phyloP scores from a whole-genome alignment of 116 monocot species.

The Zostera marina region DNA sequence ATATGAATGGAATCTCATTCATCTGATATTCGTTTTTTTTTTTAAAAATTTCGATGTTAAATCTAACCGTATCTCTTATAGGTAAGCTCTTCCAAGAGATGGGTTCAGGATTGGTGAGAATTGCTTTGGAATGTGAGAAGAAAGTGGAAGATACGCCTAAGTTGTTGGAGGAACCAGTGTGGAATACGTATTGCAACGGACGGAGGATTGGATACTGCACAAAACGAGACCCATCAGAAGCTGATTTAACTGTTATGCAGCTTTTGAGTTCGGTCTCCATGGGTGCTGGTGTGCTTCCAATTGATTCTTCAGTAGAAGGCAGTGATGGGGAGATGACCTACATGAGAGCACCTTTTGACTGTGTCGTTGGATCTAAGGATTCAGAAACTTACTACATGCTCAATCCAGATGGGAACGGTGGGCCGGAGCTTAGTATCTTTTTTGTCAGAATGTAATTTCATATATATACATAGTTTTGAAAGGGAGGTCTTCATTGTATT shows the following conservation, averaged over 20 bases:
- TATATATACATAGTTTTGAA: neutral
- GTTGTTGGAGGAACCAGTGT: slow-evolving; percentile 66
- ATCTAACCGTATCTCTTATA: neutral
- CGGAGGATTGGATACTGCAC: slow-evolving; percentile 45
- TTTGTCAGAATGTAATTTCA: slow-evolving; percentile 60
- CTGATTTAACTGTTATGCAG: slow-evolving; percentile 64
- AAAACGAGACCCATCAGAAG: slow-evolving; percentile 42
- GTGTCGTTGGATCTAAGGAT: slow-evolving; percentile 65
- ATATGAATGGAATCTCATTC: too few species aligned
- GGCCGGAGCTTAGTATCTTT: slow-evolving; percentile 83
- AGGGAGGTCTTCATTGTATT: neutral
- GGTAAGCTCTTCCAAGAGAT: slow-evolving; percentile 74
- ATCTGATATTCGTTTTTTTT: too few species aligned
- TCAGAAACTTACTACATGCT: slow-evolving; percentile 96
- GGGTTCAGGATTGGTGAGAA: slow-evolving; percentile 55
- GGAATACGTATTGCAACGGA: slow-evolving; percentile 72
- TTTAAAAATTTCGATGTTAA: too few species aligned
- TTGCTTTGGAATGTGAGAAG: slow-evolving; percentile 93
- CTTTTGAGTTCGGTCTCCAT: slow-evolving; percentile 62
- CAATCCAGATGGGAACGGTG: slow-evolving; percentile 64
- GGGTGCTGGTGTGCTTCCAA: slow-evolving; percentile 87
- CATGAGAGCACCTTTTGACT: slow-evolving; percentile 76
- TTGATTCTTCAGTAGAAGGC: slow-evolving; percentile 12
- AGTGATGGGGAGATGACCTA: slow-evolving; percentile 78
- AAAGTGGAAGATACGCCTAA: slow-evolving; percentile 10